Evolutionary conservation across 352 stramenopile genomes (phyloP).

Genomic region (Phytophthora cajani): DNA sequence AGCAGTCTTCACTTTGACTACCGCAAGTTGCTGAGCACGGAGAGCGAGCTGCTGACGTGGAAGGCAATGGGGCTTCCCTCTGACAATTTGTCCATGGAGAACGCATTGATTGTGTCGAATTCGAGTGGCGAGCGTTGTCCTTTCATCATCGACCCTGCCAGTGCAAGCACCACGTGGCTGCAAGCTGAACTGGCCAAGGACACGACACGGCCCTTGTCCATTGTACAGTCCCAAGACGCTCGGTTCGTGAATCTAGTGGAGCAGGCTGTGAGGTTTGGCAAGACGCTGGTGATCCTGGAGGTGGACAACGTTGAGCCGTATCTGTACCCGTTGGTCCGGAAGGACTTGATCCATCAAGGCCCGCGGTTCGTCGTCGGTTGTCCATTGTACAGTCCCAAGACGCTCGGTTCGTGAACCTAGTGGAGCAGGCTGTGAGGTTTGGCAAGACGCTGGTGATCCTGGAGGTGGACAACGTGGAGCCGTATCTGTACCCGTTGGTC

Average conservation of each 20-base stretch:
- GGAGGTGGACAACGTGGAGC: conserved; percentile 92
- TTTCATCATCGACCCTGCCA: conserved; percentile 96
- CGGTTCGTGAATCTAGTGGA: conserved; percentile 94
- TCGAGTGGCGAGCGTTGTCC: conserved; percentile 80
- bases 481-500: conserved; percentile 93
- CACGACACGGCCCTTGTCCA: conserved; percentile 85
- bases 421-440: conserved; percentile 96
- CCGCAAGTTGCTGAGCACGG: conserved; percentile 88
- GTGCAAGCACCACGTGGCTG: conserved; percentile 89
- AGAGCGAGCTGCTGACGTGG: conserved; percentile 94
- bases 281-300: conserved; percentile 94
- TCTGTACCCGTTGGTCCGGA: conserved; percentile 92
- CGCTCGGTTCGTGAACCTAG: conserved; percentile 88
- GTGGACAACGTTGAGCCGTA: conserved; percentile 93
- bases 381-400: conserved; percentile 91
- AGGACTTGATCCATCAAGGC: conserved; percentile 92
- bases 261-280: conserved; percentile 96
- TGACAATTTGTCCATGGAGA: conserved; percentile 95
- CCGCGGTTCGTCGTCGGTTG: conserved; percentile 91
- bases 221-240: conserved; percentile 86
- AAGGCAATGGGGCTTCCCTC: conserved; percentile 92
- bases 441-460: conserved; percentile 95
- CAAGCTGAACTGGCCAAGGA: conserved; percentile 89
- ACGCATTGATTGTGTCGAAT: conserved; percentile 91
- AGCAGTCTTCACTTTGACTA: conserved; percentile 77